Conservation (phyloP, 257 asterid genomes). For the Solanum chiquidenum region DNA sequence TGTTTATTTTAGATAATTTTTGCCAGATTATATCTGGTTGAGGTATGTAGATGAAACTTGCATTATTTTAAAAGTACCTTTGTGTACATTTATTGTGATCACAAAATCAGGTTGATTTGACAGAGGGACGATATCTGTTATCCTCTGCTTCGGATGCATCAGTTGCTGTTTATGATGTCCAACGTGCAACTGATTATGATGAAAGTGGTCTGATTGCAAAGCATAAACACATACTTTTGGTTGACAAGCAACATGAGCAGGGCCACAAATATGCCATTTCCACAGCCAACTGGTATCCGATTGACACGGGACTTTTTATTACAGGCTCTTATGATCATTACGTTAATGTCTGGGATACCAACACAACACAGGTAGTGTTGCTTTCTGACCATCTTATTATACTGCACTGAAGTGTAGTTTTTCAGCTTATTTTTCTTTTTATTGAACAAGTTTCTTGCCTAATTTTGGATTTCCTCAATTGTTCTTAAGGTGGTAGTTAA, state of each 20-base stretch:
- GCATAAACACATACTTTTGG: slow-evolving; percentile 52
- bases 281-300: slow-evolving; percentile 91
- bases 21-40: not conserved
- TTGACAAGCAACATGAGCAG: slow-evolving; percentile 81
- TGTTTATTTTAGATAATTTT: not conserved
- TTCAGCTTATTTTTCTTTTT: not conserved
- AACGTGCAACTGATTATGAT: slow-evolving; percentile 53
- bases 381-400: not conserved
- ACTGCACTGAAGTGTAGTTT: not conserved
- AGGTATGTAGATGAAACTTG: not conserved
- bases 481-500: slow-evolving; percentile 57
- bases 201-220: slow-evolving; percentile 61
- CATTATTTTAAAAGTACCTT: slow-evolving; percentile 12
- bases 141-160: slow-evolving; percentile 91
- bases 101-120: slow-evolving; percentile 96
- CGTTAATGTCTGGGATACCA: slow-evolving; percentile 96
- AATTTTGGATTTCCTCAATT: slow-evolving; percentile 3
- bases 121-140: slow-evolving; percentile 85
- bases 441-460: not conserved
- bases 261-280: slow-evolving; percentile 79
- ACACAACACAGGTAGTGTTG: slow-evolving; percentile 56
- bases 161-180: slow-evolving; percentile 78
- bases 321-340: slow-evolving; percentile 94
- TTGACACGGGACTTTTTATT: slow-evolving; percentile 85
- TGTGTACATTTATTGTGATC: slow-evolving; percentile 38